Percentiles rank a stretch among this genome's conserved stretches.
Conservation (phyloP, 768 basidiomycete species). For the Pleurotus sapidus region DNA sequence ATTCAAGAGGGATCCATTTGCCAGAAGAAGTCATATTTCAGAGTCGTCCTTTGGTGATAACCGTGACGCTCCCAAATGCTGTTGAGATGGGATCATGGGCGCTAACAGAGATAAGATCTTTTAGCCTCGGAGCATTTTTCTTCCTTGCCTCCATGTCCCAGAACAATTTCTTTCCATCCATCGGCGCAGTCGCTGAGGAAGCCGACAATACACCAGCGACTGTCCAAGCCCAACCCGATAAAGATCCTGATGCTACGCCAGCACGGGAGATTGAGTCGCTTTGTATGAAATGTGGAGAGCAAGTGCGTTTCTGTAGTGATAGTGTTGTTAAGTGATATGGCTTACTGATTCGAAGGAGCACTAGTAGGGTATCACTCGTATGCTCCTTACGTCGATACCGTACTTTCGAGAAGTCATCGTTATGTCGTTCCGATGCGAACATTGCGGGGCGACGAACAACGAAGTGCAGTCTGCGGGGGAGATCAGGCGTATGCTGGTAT, state of each 20-base stretch:
- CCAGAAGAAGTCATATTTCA: not conserved
- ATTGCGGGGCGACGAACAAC: slow-evolving; percentile 88
- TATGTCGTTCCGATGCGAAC: slow-evolving; percentile 95
- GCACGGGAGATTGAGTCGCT: slow-evolving; percentile 87
- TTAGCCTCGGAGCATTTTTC: no score
- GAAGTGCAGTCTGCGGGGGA: slow-evolving; percentile 89
- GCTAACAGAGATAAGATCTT: no score
- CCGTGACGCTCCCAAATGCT: no score
- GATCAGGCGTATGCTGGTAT: slow-evolving; percentile 66
- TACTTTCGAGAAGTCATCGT: slow-evolving; percentile 94
- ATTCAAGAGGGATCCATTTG: slow-evolving; percentile 78
- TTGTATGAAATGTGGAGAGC: slow-evolving; percentile 91
- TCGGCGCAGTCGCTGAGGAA: slow-evolving; percentile 48
- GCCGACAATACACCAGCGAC: slow-evolving; percentile 34
- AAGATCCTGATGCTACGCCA: slow-evolving; percentile 56
- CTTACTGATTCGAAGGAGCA: slow-evolving; percentile 16
- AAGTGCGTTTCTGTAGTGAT: slow-evolving; percentile 49
- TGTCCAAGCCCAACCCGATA: slow-evolving; percentile 24
- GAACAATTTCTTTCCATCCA: slow-evolving; percentile 45
- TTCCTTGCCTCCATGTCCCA: slow-evolving; percentile 3
- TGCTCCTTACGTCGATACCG: slow-evolving; percentile 92
- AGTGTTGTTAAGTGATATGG: not conserved
- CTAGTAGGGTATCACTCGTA: slow-evolving; percentile 77
- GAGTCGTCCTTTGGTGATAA: no score
- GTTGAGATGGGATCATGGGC: no score